These are phyloP conservation scores for Camelina neglecta DNA, from an alignment of 345 rosid species.

Conservation along the genomic window DNA sequence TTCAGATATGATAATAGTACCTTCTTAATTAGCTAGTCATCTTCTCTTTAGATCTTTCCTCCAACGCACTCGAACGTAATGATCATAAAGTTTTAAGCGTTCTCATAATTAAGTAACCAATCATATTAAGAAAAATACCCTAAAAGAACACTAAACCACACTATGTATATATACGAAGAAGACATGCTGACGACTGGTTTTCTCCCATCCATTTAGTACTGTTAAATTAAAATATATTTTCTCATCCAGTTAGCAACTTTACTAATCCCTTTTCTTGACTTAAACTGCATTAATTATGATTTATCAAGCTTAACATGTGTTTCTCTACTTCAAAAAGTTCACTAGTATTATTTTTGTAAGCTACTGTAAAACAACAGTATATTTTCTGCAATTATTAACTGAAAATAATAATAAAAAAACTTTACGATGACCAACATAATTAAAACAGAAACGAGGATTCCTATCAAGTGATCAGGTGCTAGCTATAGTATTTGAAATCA, in stretches of 20 bases:
- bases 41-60: constrained; percentile 2
- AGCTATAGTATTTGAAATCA: too few relatives aligned
- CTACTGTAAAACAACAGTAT: background rate
- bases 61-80: background rate
- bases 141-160: background rate
- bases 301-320: background rate
- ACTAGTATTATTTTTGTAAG: background rate
- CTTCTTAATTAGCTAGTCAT: background rate
- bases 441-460: background rate
- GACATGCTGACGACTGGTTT: background rate
- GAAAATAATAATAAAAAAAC: background rate
- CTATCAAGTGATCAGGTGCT: too few relatives aligned
- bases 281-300: too few relatives aligned
- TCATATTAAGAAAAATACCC: background rate
- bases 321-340: background rate
- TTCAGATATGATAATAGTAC: constrained; percentile 26
- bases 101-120: background rate
- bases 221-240: background rate
- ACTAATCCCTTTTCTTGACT: too few relatives aligned
- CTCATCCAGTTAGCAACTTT: background rate
- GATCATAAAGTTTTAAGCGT: background rate
- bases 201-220: background rate
- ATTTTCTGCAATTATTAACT: background rate
- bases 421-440: background rate
- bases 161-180: background rate